Conservation (phyloP, 1,284 basidiomycete genomes). For the Irpex sp. region DNA sequence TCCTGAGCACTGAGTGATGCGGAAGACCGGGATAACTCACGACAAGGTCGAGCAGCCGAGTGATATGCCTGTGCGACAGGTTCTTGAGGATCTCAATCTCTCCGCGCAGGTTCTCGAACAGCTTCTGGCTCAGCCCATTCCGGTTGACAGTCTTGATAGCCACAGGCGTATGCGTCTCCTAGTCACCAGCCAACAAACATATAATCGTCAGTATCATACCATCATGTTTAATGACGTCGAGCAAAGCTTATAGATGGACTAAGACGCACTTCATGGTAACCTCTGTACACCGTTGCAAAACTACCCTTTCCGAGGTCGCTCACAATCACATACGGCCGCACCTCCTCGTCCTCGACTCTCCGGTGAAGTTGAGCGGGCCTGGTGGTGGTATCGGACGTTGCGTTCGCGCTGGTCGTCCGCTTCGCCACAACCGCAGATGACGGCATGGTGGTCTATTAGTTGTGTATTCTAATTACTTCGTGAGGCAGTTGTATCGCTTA, state of each 20-base stretch:
- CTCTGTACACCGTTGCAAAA: constrained; percentile 95
- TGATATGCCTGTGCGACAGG: constrained; percentile 91
- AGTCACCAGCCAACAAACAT: background rate
- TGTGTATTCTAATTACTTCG: background rate
- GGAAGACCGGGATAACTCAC: constrained; percentile 36
- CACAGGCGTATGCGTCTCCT: constrained; percentile 77
- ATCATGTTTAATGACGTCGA: background rate
- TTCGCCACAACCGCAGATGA: constrained; percentile 8
- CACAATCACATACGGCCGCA: constrained; percentile 70
- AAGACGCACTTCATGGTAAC: constrained; percentile 76
- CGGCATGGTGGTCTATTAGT: constrained; percentile 5
- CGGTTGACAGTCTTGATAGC: constrained; percentile 96
- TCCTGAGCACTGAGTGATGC: background rate
- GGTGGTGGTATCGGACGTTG: background rate
- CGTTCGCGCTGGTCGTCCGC: constrained; percentile 9
- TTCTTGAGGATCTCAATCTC: constrained; percentile 98
- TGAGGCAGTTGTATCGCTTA: background rate
- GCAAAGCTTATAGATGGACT: background rate
- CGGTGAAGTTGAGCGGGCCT: constrained; percentile 5
- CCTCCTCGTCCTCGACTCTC: constrained; percentile 56
- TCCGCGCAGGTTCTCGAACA: constrained; percentile 94
- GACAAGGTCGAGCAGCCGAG: constrained; percentile 90
- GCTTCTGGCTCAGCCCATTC: constrained; percentile 86
- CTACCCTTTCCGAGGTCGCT: constrained; percentile 82
- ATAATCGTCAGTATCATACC: constrained; percentile 6